Evolutionary conservation across 2,329 filamentous ascomycete species (phyloP), one percentile per base, ranked within the genome.

Genomic region (Calonectria henricotiae): DNA sequence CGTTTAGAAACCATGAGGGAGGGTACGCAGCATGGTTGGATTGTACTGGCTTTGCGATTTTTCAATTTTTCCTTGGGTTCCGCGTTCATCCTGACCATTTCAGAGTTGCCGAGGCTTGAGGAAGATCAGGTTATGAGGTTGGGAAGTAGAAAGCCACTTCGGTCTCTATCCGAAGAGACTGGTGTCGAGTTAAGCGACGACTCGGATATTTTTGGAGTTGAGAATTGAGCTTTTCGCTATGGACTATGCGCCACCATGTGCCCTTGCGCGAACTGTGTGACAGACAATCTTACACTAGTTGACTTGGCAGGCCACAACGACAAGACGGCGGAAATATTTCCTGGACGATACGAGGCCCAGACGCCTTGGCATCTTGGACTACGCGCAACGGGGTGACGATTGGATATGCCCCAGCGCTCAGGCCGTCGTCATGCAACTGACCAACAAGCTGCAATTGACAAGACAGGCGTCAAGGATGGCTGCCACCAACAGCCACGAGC

Each of bases 141-240:
- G 47, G 65, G 55, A 54, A 67, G 39, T 39, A 43, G 64, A 58
- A 25, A 55, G 65, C 49, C 39, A 67, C 62, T 63, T 76, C 75
- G 75, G 75, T 43, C 68, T 70, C 70, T 62, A 49, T 74, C 75
- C 68, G 73, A 77, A 64, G 58, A n/a, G 37, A 65, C 25, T 58
- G 35, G 20, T 17, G 51, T 58, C 32, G 51, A 39, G 35, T 39
- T 23, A 23, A 35, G 43, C 51, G 51, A 17, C 6, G 47, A 32
- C 55, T 35, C 27, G 47, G 13, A 35, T 47, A 46, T 37, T 62
- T 62, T 62, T 67, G 51, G 67, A 54, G 27, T 65, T 62, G 62
- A 58, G 20, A 69, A 69, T 65, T 62, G 44, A 69, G 27, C 27
- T 46, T 61, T 62, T 69, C 37, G 23, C 27, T 27, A 41, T 54